phyloP scores from a whole-genome alignment of 2,329 filamentous ascomycete species.

The Chaetoscypha palmicola region DNA sequence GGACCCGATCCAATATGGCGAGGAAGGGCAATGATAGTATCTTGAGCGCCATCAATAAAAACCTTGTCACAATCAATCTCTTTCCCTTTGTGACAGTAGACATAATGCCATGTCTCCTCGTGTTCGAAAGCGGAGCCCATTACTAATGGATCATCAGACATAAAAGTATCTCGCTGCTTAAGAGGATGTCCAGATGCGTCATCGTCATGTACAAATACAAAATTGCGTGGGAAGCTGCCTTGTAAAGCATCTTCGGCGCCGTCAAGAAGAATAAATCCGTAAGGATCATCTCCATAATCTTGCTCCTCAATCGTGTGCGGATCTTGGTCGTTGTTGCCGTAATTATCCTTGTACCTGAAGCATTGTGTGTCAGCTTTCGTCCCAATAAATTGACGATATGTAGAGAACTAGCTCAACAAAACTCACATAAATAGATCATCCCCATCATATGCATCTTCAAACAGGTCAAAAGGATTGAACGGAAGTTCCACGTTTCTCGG shows the following conservation, averaged over 20 bases:
- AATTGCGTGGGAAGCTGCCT: constrained; percentile 2
- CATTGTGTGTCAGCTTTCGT: no score
- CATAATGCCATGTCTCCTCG: background rate
- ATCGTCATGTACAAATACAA: constrained; percentile 1
- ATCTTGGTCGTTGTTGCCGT: background rate
- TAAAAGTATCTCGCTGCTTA: background rate
- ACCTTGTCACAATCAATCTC: background rate
- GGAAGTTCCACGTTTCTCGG: background rate
- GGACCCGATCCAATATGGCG: constrained; percentile 25
- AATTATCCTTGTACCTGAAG: constrained; percentile 2
- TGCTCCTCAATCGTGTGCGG: background rate
- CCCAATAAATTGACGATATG: no score
- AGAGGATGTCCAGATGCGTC: background rate
- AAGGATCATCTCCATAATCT: constrained; percentile 1
- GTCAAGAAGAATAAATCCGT: constrained; percentile 5
- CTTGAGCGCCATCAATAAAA: constrained; percentile 15
- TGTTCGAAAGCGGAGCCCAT: background rate
- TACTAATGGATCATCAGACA: background rate
- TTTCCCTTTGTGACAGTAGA: background rate
- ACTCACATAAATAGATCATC: background rate
- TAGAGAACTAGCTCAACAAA: no score
- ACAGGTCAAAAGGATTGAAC: background rate
- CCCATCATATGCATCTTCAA: background rate
- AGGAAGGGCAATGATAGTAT: constrained; percentile 26
- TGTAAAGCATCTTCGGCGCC: constrained; percentile 1